phyloP scores from a whole-genome alignment of 2,329 filamentous ascomycete species.

The Penicillium sumatraense region DNA sequence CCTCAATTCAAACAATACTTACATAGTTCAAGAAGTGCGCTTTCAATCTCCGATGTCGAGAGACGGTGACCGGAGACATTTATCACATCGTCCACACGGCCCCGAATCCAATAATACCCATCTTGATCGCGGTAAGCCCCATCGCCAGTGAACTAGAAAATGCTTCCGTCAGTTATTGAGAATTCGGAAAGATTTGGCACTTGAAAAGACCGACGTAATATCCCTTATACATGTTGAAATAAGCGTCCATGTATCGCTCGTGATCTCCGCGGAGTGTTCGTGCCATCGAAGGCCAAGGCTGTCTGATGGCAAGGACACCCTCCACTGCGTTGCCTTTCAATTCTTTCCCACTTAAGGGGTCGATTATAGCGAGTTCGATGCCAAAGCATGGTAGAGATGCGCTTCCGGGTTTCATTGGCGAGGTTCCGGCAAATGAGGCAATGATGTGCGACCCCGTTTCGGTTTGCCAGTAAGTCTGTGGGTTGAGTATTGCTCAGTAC shows the following conservation, averaged over 20 bases:
- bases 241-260: conserved; percentile 98
- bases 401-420: conserved; percentile 94
- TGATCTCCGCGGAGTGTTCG: conserved; percentile 97
- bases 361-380: conserved; percentile 95
- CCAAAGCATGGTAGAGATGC: conserved; percentile 98
- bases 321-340: conserved; percentile 95
- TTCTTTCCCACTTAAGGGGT: conserved; percentile 92
- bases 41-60: conserved; percentile 75
- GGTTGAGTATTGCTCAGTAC: neutral
- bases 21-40: conserved; percentile 73
- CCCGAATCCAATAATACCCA: conserved; percentile 99
- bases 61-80: conserved; percentile 96
- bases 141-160: conserved; percentile 63
- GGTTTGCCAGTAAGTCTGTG: conserved; percentile 98
- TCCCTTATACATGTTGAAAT: conserved; percentile 95
- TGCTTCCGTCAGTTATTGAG: neutral
- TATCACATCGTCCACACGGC: conserved; percentile 96
- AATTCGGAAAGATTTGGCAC: no score
- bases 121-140: conserved; percentile 96
- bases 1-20: conserved; percentile 33
- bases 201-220: conserved; percentile 81
- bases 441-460: conserved; percentile 98
- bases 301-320: conserved; percentile 95
- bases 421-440: conserved; percentile 87
- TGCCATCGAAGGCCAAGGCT: conserved; percentile 98